Percentiles rank a stretch among this genome's conserved stretches.
Evolutionary conservation across 768 basidiomycete species (phyloP).

Genomic region (Termitomyces sp.): DNA sequence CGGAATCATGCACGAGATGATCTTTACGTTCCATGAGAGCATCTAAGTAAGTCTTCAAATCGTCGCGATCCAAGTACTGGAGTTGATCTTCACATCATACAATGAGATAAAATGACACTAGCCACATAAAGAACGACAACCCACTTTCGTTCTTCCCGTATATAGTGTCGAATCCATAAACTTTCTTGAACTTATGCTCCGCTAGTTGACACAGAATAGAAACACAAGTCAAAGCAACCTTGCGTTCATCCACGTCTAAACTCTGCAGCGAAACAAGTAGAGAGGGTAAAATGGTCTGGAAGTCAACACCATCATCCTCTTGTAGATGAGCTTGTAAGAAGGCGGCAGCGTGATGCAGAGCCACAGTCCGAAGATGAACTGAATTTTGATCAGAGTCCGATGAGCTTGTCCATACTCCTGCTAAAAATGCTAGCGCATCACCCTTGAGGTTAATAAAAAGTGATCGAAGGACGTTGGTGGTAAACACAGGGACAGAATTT

Average conservation of each 20-base stretch:
- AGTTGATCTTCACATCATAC: conserved; percentile 30
- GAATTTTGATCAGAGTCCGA: conserved; percentile 19
- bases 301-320: conserved; percentile 55
- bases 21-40: conserved; percentile 43
- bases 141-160: conserved; percentile 59
- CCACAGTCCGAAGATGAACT: conserved; percentile 38
- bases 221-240: conserved; percentile 53
- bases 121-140: conserved; percentile 16
- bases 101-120: conserved; percentile 1
- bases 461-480: conserved; percentile 50
- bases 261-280: conserved; percentile 58
- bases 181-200: conserved; percentile 38
- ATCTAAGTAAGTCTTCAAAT: conserved; percentile 52
- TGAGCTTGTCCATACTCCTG: conserved; percentile 53
- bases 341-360: conserved; percentile 71
- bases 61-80: conserved; percentile 66
- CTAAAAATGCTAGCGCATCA: conserved; percentile 75
- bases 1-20: conserved; percentile 54
- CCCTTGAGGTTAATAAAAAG: conserved; percentile 67
- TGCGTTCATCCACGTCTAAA: conserved; percentile 33
- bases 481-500: conserved; percentile 39
- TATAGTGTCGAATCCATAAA: conserved; percentile 71
- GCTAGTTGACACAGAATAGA: conserved; percentile 35
- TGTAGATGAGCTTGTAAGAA: conserved; percentile 71
- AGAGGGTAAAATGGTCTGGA: conserved; percentile 73